Conservation (phyloP, 345 rosid species). For the Camelina sativa region DNA sequence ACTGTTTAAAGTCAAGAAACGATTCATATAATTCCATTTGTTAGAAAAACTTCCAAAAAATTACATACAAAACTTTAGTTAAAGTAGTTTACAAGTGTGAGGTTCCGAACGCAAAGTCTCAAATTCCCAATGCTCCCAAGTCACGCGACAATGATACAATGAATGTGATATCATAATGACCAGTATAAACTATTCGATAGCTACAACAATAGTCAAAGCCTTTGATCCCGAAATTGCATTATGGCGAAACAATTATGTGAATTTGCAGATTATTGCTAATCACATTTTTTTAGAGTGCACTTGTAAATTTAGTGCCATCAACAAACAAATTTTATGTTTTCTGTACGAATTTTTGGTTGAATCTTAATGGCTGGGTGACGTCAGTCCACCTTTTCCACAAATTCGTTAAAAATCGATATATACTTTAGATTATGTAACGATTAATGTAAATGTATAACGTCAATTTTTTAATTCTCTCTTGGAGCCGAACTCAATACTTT, state of each 20-base stretch:
- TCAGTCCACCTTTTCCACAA: background rate
- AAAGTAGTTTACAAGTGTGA: constrained; percentile 28
- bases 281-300: background rate
- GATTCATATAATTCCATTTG: constrained; percentile 5
- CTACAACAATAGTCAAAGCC: constrained; percentile 24
- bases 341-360: background rate
- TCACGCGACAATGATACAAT: constrained; percentile 37
- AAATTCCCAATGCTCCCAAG: constrained; percentile 14
- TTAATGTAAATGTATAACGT: constrained; percentile 7
- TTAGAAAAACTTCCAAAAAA: constrained; percentile 14
- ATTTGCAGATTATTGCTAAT: background rate
- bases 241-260: constrained; percentile 13
- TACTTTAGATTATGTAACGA: background rate
- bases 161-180: constrained; percentile 13
- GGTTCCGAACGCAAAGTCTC: constrained; percentile 16
- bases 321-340: too few species aligned
- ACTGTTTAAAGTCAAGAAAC: constrained; percentile 26
- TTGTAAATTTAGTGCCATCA: too few species aligned
- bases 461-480: constrained; percentile 4
- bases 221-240: constrained; percentile 10
- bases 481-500: constrained; percentile 27
- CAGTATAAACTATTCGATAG: constrained; percentile 21
- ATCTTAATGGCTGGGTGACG: background rate
- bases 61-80: background rate
- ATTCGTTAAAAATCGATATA: background rate